Base-by-base conservation (phyloP, 805 yeast species). In the Zygoascus flipseniorum region DNA sequence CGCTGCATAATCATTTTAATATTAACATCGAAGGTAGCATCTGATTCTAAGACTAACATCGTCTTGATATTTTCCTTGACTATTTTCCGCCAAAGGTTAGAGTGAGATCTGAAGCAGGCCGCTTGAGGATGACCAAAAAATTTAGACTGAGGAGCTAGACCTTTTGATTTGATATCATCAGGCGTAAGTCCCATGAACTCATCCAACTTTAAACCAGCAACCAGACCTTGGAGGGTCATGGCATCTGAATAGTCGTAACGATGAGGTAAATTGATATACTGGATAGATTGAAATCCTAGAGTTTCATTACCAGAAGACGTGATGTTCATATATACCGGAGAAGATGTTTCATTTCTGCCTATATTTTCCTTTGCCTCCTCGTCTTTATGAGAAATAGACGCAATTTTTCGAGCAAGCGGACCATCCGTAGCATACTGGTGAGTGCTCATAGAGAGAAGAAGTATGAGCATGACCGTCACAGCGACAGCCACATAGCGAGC, bases 11-110 rank as follows among this genome's bases (percentile, higher is more conserved):
- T 44, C 13, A 31, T 23, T 26, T 50, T 28, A 20, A 56, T 47
- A 20, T 54, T 48, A 14, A 51, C 19, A 39, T 56, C 58, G 55
- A 54, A 56, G 10, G 57, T 43, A 16, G 58, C 58, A 35, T 56
- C 57, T 13, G 54, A 51, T 48, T 56, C 58, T 20, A 56, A 6
- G n/a, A 56, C 46, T 3, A 56, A 32, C 39, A 51, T 26, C 13
- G 52, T 51, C 5, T 19, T 14, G 50, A 46, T 31, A 13, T 35
- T 37, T 20, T 51, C 45, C 31, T 31, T 14, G 11, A 56, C 6
- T 45, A 56, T 46, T 14, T 54, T 23, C 19, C 51, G 14, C 57
- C 58, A 56, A 4, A 54, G 9, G 31, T 56, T 56, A 13, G 55
- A 52, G 39, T 56, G 58, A 11, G 57, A 43, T 13, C 58, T 8